Base-by-base conservation (phyloP, 2,329 filamentous ascomycete species). In the Aschersonia sp. region DNA sequence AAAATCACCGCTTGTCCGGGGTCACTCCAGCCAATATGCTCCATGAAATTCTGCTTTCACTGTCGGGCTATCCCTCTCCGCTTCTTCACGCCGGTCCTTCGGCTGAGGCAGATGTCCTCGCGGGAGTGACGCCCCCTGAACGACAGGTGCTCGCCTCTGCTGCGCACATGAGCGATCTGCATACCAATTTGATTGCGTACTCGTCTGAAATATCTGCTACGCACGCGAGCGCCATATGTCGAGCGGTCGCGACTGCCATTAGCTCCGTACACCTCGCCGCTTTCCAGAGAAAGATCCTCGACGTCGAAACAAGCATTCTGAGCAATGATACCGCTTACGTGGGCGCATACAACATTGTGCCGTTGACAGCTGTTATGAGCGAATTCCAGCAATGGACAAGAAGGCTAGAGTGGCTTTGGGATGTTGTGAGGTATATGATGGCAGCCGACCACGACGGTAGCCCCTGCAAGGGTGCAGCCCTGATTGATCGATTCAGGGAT, bases 41-140 rank as follows among this genome's bases (percentile, higher is more conserved):
- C 65, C 92, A 97, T 78, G 92, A 98, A 74, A 87, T 98, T 70
- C 81, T 97, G 66, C 83, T 98, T 66, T 90, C 89, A 64, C 81
- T 97, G 66, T 94, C 89, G 58, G 90, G 92, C 56, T 87, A 97
- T 68, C 84, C 86, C 54, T 96, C 90, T 54, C 84, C 88, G 55
- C 78, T 97, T 61, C 85, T 96, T 69, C 76, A 77, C 8, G 41
- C 43, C 63, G 61, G 68, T 56, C 62, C 70, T 56, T 59, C 66
- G 57, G 64, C 70, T 56, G 70, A 68, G 54, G 62, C 68, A 59
- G 65, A 67, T 56, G 62, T 70, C 47, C 58, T 66, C 58, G 63
- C 69, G 57, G 62, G 74, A 60, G 63, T 83, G 60, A 86, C 88
- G 43, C 83, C 87, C 40, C 81, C 88, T 46, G 90, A 96, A 66